Evolutionary conservation across 495 filamentous ascomycete species (phyloP), one percentile per base, ranked within the genome.

Genomic region (Massariosphaeria phaeospora): DNA sequence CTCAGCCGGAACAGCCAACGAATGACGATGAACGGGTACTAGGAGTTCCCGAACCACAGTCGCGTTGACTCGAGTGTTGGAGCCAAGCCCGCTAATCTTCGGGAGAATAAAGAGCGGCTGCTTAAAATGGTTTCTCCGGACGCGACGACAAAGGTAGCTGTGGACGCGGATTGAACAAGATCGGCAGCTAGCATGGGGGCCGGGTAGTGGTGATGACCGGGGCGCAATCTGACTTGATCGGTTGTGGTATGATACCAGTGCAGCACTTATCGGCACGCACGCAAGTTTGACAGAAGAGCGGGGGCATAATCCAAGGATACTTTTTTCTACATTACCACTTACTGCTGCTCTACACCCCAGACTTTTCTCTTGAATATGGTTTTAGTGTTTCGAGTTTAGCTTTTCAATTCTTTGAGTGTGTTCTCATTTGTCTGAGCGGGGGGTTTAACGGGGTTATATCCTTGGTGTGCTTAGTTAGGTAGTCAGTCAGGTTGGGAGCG

Each of bases 11-110:
- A 88, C 76, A 95, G 89, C 43, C 89, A 96, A 75, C 81, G 93
- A 64, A 86, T 90, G 80, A 95, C 88, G 36, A 95, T 97, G 90
- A 97, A 98, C 69, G 93, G 93, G 69, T 95, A 95, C 75, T 93
- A 85, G 47, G 45, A 21, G 17, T 9, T 21, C 12, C 43, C 54
- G 20, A 17, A 13, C 30, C 25, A 43, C 24, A 21, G 38, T 21
- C 15, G 38, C 9, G 38, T 40, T 23, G 38, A 40, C 17, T 38
- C 17, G 26, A 34, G 42, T 21, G 35, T 34, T 17, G 30, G 38
- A 13, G 45, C 31, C 15, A 36, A 36, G 38, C 21, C 20, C 18
- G 36, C 21, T 6, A 34, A 34, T 34, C 9, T 8, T n/a, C 9
- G 8, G 30, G 30, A 34, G 30, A 34, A 34, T 8, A 34, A 34